Evolutionary conservation across 1,284 basidiomycete genomes (phyloP).

Genomic region (Sporisorium exsertum): DNA sequence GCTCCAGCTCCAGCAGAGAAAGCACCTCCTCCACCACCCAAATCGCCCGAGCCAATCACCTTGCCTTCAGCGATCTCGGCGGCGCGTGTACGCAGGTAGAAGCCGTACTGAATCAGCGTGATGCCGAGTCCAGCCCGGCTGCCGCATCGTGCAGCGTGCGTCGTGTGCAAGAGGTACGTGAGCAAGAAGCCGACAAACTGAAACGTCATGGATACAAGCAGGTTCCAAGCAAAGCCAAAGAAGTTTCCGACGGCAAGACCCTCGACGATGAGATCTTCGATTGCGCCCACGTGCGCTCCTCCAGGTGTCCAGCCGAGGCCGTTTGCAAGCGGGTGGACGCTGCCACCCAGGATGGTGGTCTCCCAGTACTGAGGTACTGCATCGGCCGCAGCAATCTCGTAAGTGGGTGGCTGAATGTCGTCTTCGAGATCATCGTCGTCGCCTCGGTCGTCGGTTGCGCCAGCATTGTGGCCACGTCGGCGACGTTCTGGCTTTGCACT

Average conservation of each 20-base stretch:
- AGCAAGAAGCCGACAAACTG: constrained; percentile 79
- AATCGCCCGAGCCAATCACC: constrained; percentile 24
- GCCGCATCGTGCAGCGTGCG: constrained; percentile 93
- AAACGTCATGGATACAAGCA: constrained; percentile 93
- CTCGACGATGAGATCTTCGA: constrained; percentile 74
- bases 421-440: constrained; percentile 75
- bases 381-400: constrained; percentile 88
- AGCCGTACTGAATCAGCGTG: constrained; percentile 87
- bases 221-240: constrained; percentile 82
- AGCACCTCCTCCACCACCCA: constrained; percentile 7
- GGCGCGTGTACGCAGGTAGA: constrained; percentile 77
- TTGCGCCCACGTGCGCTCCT: constrained; percentile 58
- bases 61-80: constrained; percentile 68
- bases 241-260: constrained; percentile 74
- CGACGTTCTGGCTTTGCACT: constrained; percentile 82
- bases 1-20: constrained; percentile 37
- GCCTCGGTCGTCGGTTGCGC: constrained; percentile 72
- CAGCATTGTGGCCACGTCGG: constrained; percentile 30
- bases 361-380: constrained; percentile 97
- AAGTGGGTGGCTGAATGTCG: constrained; percentile 76
- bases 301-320: constrained; percentile 67
- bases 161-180: constrained; percentile 71
- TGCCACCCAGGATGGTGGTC: constrained; percentile 80
- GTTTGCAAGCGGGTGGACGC: constrained; percentile 72
- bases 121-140: constrained; percentile 93